phyloP scores from a whole-genome alignment of 1,284 basidiomycete genomes.

The Phlebopus sp. region DNA sequence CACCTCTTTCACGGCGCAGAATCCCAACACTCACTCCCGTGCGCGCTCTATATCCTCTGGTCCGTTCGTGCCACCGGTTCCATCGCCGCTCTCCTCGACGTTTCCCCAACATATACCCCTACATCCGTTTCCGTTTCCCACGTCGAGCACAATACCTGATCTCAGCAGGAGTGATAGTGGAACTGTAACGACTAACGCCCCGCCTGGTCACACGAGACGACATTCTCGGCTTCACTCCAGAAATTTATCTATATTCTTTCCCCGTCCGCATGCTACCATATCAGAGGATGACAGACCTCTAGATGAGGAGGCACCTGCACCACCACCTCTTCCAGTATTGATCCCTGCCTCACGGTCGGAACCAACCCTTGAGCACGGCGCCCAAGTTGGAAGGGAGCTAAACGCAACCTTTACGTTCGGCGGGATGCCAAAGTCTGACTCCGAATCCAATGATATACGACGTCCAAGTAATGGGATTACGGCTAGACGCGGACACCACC shows the following conservation, averaged over 20 bases:
- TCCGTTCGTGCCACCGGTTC: constrained; percentile 47
- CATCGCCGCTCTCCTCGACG: constrained; percentile 33
- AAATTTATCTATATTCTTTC: constrained; percentile 90
- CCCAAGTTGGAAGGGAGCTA: constrained; percentile 16
- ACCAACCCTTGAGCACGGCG: background rate
- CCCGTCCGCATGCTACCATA: constrained; percentile 62
- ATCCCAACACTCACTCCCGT: constrained; percentile 39
- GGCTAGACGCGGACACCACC: constrained; percentile 76
- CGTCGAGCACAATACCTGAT: constrained; percentile 22
- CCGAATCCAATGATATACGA: constrained; percentile 19
- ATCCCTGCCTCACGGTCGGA: constrained; percentile 31
- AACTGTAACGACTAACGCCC: constrained; percentile 1
- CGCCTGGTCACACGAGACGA: constrained; percentile 41
- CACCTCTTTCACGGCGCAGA: constrained; percentile 43
- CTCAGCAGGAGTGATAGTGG: constrained; percentile 16
- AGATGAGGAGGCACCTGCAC: constrained; percentile 45
- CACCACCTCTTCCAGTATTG: constrained; percentile 17
- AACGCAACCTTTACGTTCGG: constrained; percentile 29
- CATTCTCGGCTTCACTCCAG: constrained; percentile 84
- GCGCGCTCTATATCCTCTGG: constrained; percentile 54
- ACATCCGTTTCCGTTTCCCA: constrained; percentile 24
- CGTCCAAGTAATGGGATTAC: constrained; percentile 10
- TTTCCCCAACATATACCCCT: constrained; percentile 22
- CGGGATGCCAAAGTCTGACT: constrained; percentile 27
- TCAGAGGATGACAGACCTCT: constrained; percentile 58